These are phyloP conservation scores for Coniophora puteana DNA, from an alignment of 1,284 basidiomycete species.

Conservation along the genomic window DNA sequence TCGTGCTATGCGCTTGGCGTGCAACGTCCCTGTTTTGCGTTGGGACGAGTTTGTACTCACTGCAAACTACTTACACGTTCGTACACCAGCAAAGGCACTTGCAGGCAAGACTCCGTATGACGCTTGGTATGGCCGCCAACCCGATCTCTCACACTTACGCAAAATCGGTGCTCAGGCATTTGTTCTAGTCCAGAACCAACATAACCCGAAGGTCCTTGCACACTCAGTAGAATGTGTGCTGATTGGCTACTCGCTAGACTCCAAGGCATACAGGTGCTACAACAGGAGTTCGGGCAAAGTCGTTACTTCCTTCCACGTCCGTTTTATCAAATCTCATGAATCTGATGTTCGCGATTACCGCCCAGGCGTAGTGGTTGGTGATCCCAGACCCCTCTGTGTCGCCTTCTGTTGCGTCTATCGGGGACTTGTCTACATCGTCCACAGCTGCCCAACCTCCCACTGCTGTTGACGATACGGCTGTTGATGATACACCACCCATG, in stretches of 20 bases:
- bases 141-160: slow-evolving; percentile 21
- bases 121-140: slow-evolving; percentile 18
- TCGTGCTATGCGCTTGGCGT: neutral
- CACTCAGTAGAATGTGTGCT: slow-evolving; percentile 14
- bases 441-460: neutral
- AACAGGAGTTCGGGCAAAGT: slow-evolving; percentile 7
- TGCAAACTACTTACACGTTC: neutral
- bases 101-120: slow-evolving; percentile 23
- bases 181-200: slow-evolving; percentile 23
- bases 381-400: neutral
- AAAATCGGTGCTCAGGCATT: slow-evolving; percentile 19
- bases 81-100: neutral
- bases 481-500: neutral
- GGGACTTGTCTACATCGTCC: too few species aligned
- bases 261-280: slow-evolving; percentile 17
- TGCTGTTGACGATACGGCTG: neutral
- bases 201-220: slow-evolving; percentile 18
- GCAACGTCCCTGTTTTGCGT: neutral
- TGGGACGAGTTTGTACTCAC: slow-evolving; percentile 4
- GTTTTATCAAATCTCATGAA: slow-evolving; percentile 13
- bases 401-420: neutral
- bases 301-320: slow-evolving; percentile 12
- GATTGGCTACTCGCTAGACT: slow-evolving; percentile 12
- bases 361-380: too few species aligned
- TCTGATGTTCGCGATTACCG: too few species aligned